These are phyloP conservation scores for Cystofilobasidium bisporidii DNA, from an alignment of 768 basidiomycete genomes.

Conservation along the genomic window DNA sequence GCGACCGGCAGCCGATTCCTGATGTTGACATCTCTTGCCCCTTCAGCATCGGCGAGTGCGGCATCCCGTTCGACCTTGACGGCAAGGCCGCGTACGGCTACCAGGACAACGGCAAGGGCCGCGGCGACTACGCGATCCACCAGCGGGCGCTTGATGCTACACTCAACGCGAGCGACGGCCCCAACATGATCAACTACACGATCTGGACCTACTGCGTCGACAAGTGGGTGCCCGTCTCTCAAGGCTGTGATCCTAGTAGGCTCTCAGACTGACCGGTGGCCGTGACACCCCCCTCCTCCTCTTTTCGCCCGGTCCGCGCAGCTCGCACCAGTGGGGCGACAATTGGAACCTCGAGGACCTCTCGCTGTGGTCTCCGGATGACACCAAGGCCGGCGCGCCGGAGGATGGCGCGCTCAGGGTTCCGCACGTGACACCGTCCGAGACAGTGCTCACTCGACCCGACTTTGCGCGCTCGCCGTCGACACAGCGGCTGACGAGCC, in stretches of 20 bases:
- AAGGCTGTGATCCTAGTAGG: not conserved
- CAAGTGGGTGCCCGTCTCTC: constrained; percentile 38
- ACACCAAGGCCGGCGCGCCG: constrained; percentile 37
- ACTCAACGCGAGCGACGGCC: constrained; percentile 62
- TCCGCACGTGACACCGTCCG: not conserved
- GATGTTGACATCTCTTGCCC: not conserved
- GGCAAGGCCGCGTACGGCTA: constrained; percentile 72
- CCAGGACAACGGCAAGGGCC: constrained; percentile 50
- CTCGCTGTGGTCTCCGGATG: constrained; percentile 74
- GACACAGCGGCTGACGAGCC: not conserved
- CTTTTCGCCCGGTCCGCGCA: not conserved
- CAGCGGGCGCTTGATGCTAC: constrained; percentile 81
- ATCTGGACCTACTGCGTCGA: constrained; percentile 84
- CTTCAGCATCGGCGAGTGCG: constrained; percentile 68
- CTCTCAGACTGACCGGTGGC: not conserved
- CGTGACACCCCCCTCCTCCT: not conserved
- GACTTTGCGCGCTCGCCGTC: not conserved
- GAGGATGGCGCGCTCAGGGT: not conserved
- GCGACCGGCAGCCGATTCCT: not conserved
- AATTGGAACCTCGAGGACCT: constrained; percentile 96
- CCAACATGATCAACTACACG: constrained; percentile 65
- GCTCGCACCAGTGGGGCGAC: constrained; percentile 78
- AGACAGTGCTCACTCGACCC: not conserved
- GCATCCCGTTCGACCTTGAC: constrained; percentile 67
- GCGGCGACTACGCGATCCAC: constrained; percentile 67